phyloP scores from a whole-genome alignment of 2,329 filamentous ascomycete genomes.

The Colletotrichum phormii region DNA sequence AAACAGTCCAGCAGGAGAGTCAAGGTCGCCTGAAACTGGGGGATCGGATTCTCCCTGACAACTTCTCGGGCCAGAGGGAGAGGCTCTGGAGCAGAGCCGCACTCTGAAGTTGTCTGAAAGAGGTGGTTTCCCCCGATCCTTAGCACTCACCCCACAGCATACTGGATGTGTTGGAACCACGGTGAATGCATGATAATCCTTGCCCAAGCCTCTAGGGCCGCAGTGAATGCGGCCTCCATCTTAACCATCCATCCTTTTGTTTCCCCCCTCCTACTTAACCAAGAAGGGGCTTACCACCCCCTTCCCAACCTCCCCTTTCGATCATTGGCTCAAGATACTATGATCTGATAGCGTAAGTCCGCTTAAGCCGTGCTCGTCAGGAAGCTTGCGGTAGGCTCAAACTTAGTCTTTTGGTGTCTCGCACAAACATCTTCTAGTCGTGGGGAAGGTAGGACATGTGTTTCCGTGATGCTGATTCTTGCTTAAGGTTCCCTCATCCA shows the following conservation, averaged over 20 bases:
- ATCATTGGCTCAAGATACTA: slow-evolving; percentile 19
- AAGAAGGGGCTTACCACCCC: neutral
- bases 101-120: neutral
- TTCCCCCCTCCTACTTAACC: neutral
- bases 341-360: slow-evolving; percentile 7
- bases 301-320: neutral
- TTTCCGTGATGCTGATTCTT: neutral
- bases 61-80: neutral
- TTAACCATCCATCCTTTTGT: neutral
- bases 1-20: neutral
- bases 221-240: neutral
- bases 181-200: neutral
- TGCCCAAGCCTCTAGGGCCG: neutral
- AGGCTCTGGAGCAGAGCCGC: neutral
- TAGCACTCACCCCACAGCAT: neutral
- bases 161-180: neutral
- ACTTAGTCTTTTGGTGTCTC: neutral
- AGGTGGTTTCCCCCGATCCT: neutral
- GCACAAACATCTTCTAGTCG: neutral
- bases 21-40: neutral
- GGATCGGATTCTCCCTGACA: slow-evolving; percentile 1
- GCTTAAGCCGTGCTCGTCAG: neutral
- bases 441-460: neutral
- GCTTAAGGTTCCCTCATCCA: neutral
- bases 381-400: neutral